Evolutionary conservation across 768 basidiomycete genomes (phyloP).

Genomic region (Tricholoma bakamatsutake): DNA sequence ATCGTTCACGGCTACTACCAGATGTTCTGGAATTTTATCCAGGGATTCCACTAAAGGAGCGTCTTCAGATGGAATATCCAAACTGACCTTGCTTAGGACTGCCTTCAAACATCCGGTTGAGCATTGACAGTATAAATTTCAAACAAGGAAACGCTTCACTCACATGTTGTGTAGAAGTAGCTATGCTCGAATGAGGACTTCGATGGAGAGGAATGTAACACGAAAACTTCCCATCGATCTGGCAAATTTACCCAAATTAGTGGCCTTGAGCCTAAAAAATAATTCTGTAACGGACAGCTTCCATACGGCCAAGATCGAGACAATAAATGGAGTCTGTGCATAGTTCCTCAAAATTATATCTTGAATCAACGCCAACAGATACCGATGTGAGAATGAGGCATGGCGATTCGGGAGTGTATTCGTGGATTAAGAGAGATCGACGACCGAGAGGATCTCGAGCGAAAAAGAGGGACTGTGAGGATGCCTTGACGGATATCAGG

Average conservation of each 20-base stretch:
- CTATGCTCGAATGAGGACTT: neutral
- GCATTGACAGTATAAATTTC: neutral
- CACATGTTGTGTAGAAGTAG: slow-evolving; percentile 22
- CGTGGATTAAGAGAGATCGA: slow-evolving; percentile 74
- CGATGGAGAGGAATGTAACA: neutral
- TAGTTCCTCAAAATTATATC: slow-evolving; percentile 57
- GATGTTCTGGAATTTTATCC: slow-evolving; percentile 37
- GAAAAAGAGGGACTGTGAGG: slow-evolving; percentile 52
- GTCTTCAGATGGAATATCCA: slow-evolving; percentile 38
- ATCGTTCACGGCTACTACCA: slow-evolving; percentile 39
- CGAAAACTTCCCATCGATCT: slow-evolving; percentile 1
- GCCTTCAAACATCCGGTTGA: slow-evolving; percentile 31
- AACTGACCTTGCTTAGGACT: slow-evolving; percentile 39
- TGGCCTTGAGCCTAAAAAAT: slow-evolving; percentile 29
- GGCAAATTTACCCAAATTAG: neutral
- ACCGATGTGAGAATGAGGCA: slow-evolving; percentile 63
- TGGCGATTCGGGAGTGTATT: slow-evolving; percentile 41
- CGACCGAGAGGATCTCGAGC: slow-evolving; percentile 82
- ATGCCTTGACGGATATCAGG: slow-evolving; percentile 26
- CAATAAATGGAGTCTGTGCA: slow-evolving; percentile 51
- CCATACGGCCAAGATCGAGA: slow-evolving; percentile 21
- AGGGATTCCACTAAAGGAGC: slow-evolving; percentile 30
- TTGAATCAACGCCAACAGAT: slow-evolving; percentile 41
- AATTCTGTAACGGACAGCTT: neutral
- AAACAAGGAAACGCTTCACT: slow-evolving; percentile 8